A percentile compares a stretch with the other conserved stretches of the same genome.
Evolutionary conservation across 495 filamentous ascomycete genomes (phyloP).

Genomic region (Penicillium lagena): DNA sequence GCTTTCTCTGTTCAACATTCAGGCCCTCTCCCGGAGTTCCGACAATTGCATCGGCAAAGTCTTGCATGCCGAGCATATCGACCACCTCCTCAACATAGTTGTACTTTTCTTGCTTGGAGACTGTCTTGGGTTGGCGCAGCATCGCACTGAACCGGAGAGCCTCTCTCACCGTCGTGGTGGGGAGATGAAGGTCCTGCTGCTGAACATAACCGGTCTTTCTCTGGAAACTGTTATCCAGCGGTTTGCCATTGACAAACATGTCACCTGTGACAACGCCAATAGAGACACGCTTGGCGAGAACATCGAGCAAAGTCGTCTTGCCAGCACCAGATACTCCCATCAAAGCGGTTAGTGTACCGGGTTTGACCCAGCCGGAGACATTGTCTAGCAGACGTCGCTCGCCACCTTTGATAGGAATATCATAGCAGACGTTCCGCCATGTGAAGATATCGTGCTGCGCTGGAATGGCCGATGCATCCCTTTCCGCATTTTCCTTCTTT

Average conservation of each 20-base stretch:
- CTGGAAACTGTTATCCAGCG: slow-evolving; percentile 71
- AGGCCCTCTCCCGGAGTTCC: slow-evolving; percentile 52
- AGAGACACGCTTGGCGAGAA: slow-evolving; percentile 48
- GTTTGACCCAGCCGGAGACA: slow-evolving; percentile 61
- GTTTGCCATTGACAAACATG: slow-evolving; percentile 47
- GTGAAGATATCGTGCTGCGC: slow-evolving; percentile 59
- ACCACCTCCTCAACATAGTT: slow-evolving; percentile 47
- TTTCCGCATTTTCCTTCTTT: slow-evolving; percentile 15
- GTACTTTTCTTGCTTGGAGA: slow-evolving; percentile 40
- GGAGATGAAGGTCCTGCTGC: slow-evolving; percentile 84
- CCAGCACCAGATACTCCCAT: slow-evolving; percentile 61
- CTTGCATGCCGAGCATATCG: slow-evolving; percentile 44
- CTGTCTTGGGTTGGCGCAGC: slow-evolving; percentile 66
- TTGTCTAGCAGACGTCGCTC: slow-evolving; percentile 53
- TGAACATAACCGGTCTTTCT: slow-evolving; percentile 91
- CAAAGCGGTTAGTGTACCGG: slow-evolving; percentile 61
- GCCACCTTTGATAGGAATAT: slow-evolving; percentile 54
- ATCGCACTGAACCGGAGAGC: slow-evolving; percentile 79
- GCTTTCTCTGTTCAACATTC: slow-evolving; percentile 89
- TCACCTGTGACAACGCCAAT: slow-evolving; percentile 50
- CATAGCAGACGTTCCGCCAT: slow-evolving; percentile 70
- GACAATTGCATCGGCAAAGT: slow-evolving; percentile 38
- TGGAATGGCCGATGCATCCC: slow-evolving; percentile 31
- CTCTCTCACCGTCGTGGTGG: slow-evolving; percentile 75
- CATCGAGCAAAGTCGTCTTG: slow-evolving; percentile 62